A percentile compares a stretch with the other conserved stretches of the same genome.
These are phyloP conservation scores for Kokia cookei DNA, from an alignment of 441 rosid species.

Conservation along the genomic window DNA sequence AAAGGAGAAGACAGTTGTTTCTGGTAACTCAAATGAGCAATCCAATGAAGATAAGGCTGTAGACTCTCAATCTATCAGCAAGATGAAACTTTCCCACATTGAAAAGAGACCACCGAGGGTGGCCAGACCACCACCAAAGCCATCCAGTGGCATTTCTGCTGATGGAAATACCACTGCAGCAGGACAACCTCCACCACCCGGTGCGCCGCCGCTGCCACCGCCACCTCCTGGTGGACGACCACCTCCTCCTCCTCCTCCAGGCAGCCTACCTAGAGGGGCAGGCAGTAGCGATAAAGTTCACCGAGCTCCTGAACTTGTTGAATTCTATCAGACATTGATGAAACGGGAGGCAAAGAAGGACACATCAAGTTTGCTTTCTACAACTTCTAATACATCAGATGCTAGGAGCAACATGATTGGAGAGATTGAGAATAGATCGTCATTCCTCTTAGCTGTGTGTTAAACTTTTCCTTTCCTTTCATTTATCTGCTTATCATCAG, in stretches of 20 bases:
- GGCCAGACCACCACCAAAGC: conserved; percentile 84
- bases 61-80: conserved; percentile 52
- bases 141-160: conserved; percentile 31
- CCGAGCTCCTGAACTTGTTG: conserved; percentile 90
- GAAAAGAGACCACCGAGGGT: conserved; percentile 86
- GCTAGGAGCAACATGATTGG: conserved; percentile 96
- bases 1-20: conserved; percentile 52
- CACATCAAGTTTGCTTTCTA: conserved; percentile 52
- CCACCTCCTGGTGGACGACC: conserved; percentile 62
- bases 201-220: conserved; percentile 40
- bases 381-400: conserved; percentile 57
- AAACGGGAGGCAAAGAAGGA: conserved; percentile 95
- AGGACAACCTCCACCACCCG: conserved; percentile 53
- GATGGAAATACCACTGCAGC: conserved; percentile 30
- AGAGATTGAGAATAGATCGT: conserved; percentile 86
- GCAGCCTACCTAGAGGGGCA: conserved; percentile 70
- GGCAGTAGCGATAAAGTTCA: conserved; percentile 83
- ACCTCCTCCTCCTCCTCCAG: conserved; percentile 80
- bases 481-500: background rate
- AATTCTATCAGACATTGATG: conserved; percentile 92
- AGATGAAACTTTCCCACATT: conserved; percentile 62
- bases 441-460: conserved; percentile 90
- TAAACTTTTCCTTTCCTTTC: conserved; percentile 13
- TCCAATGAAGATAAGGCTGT: conserved; percentile 37
- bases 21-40: conserved; percentile 44